Base-by-base conservation (phyloP, 148 eudicot genomes). In the Arctostaphylos glauca region DNA sequence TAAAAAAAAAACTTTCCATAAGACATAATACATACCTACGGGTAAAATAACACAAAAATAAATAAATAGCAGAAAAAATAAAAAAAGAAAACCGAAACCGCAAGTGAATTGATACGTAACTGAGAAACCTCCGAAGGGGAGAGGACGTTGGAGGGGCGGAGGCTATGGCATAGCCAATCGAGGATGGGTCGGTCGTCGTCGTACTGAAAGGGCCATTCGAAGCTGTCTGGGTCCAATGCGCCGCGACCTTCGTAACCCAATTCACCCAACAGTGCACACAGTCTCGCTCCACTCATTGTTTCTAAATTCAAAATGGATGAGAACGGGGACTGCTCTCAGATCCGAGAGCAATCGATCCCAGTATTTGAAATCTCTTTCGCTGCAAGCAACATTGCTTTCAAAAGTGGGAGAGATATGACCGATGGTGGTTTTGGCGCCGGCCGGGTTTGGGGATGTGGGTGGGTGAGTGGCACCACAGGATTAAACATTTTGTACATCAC, bases 201-300 rank as follows among this genome's bases (percentile, higher is more conserved):
- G 90, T 96, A 96, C 82, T 96, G 98, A 62, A 96, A 96, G 1
- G 99, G 97, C 99, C 99, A 96, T 76, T 96, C 99, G 80, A 96
- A 94, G 87, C 98, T 96, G 88, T 96, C 99, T 3, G 92, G 93
- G 90, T 96, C 99, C 55, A 93, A 74, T 41, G 86, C 84, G 19
- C 83, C 85, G 87, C 87, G 91, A 0, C 90, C 97, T 81, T 88
- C 92, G 85, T 81, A 94, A 13, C 99, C 99, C 87, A 96, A 85
- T 80, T 96, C 98, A 0, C 90, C 91, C 58, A 96, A 78, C 66
- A 94, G 88, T 41, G 85, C 84, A 75, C 95, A 93, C 64, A 96
- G 85, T 85, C 86, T 87, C 46, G 88, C 91, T 44, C 97, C 98
- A 82, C 98, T 96, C 99, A 94, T 94, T 18, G 43, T 58, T 10